Conservation (phyloP, 305 asterid genomes). For the Ajuga reptans region DNA sequence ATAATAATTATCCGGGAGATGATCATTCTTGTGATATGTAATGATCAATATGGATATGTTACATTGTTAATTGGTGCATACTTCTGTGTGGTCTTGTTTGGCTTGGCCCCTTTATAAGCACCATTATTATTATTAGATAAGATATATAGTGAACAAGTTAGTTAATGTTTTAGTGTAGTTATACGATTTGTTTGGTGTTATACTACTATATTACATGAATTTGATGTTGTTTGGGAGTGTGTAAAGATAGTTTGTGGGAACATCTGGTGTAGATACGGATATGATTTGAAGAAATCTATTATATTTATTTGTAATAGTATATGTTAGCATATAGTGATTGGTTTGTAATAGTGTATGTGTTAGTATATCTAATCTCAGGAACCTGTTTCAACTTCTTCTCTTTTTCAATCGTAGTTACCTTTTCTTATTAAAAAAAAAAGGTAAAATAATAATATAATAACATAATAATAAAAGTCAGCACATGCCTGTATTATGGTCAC, state of each 20-base stretch:
- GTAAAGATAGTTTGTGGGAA: background rate
- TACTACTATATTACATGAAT: too few relatives aligned
- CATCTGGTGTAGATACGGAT: too few relatives aligned
- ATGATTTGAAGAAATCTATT: too few relatives aligned
- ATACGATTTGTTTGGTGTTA: slow-evolving; percentile 22
- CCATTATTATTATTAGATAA: background rate
- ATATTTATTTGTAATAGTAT: too few relatives aligned
- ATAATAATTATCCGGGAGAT: slow-evolving; percentile 51
- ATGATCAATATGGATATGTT: background rate
- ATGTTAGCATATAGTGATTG: too few relatives aligned
- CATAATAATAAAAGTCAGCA: too few relatives aligned
- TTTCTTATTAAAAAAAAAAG: too few relatives aligned
- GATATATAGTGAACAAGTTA: background rate
- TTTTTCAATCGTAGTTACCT: background rate
- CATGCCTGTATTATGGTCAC: too few relatives aligned
- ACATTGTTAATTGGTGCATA: slow-evolving; percentile 26
- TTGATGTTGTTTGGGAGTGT: slow-evolving; percentile 6
- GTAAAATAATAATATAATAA: too few relatives aligned
- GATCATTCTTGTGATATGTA: slow-evolving; percentile 46
- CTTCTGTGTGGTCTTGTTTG: slow-evolving; percentile 54
- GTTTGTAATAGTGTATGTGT: too few relatives aligned
- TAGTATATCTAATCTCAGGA: background rate
- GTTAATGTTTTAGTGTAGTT: slow-evolving; percentile 8
- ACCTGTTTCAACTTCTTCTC: background rate
- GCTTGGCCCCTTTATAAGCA: slow-evolving; percentile 49